Conservation (phyloP, 2,329 filamentous ascomycete genomes). For the Ophiostoma sp. region DNA sequence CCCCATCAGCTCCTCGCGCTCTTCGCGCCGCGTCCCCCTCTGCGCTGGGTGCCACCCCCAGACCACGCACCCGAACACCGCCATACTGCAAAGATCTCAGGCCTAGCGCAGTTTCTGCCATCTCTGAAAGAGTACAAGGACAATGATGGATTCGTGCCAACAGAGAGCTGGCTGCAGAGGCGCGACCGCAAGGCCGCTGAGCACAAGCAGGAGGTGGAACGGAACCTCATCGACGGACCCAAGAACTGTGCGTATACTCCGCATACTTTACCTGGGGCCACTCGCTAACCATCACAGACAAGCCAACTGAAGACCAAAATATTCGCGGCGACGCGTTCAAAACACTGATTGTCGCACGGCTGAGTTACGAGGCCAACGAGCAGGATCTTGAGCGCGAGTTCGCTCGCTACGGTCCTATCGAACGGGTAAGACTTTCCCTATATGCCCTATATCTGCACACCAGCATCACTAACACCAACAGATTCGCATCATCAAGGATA, state of each 20-base stretch:
- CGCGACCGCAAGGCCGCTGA: conserved; percentile 79
- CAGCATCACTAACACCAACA: conserved; percentile 35
- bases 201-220: conserved; percentile 64
- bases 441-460: conserved; percentile 6
- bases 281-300: conserved; percentile 48
- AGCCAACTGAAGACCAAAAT: conserved; percentile 78
- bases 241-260: conserved; percentile 50
- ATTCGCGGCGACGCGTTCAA: conserved; percentile 91
- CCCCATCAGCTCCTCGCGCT: conserved; percentile 87
- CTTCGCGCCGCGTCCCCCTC: conserved; percentile 86
- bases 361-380: conserved; percentile 84
- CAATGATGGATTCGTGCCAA: conserved; percentile 69
- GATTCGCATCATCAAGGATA: conserved; percentile 84
- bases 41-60: conserved; percentile 79
- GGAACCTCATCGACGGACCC: conserved; percentile 57
- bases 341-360: conserved; percentile 83
- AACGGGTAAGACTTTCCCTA: conserved; percentile 57
- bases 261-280: neutral
- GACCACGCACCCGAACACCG: conserved; percentile 81
- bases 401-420: conserved; percentile 86
- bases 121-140: conserved; percentile 72
- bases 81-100: conserved; percentile 65
- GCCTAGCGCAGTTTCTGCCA: conserved; percentile 68
- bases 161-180: conserved; percentile 87
- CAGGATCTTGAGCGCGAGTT: conserved; percentile 92